Conservation (phyloP, 495 filamentous ascomycete genomes). For the Bacidia gigantensis region DNA sequence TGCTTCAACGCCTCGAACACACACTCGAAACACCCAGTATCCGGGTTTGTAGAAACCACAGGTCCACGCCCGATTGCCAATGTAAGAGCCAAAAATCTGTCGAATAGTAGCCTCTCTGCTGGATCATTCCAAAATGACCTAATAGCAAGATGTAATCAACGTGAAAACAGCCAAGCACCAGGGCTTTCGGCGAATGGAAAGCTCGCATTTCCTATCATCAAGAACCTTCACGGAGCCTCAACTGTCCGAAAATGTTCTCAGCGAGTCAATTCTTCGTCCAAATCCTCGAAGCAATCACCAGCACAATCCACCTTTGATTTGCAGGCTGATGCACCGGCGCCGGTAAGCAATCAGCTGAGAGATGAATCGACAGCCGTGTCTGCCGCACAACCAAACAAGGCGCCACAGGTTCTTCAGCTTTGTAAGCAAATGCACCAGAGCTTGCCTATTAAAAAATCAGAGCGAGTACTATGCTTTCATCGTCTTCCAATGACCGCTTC, state of each 20-base stretch:
- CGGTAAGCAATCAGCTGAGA: neutral
- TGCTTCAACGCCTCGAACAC: no score
- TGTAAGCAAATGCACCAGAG: constrained; percentile 7
- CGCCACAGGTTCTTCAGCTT: constrained; percentile 4
- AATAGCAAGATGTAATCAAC: neutral
- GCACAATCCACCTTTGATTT: neutral
- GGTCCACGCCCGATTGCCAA: neutral
- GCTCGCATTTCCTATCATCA: constrained; percentile 63
- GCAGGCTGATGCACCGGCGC: constrained; percentile 7
- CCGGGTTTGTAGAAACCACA: no score
- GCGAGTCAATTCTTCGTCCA: constrained; percentile 34
- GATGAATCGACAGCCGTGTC: neutral
- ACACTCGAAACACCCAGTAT: no score
- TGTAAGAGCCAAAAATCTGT: neutral
- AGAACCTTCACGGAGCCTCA: constrained; percentile 54
- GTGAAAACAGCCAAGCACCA: neutral
- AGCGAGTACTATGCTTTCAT: neutral
- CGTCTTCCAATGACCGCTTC: constrained; percentile 21
- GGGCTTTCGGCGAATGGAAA: constrained; percentile 16
- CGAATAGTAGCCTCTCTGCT: neutral
- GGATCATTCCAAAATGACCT: neutral
- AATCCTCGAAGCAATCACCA: constrained; percentile 19
- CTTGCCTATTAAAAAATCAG: neutral
- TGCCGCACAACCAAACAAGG: neutral
- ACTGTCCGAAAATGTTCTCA: constrained; percentile 59